phyloP scores from a whole-genome alignment of 1,284 basidiomycete genomes.

The Tilletia setariae region DNA sequence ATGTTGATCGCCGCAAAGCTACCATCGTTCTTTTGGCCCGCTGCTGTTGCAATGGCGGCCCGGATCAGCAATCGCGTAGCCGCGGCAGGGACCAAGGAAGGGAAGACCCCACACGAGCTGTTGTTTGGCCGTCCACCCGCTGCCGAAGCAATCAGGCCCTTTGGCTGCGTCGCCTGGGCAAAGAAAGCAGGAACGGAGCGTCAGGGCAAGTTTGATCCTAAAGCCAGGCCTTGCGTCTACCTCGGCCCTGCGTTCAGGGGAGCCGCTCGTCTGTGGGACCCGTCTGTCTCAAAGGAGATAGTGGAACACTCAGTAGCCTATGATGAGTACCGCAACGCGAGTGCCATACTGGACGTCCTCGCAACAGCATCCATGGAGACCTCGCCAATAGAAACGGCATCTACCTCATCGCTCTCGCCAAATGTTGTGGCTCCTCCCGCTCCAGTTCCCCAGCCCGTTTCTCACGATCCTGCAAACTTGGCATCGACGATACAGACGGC shows the following conservation, averaged over 20 bases:
- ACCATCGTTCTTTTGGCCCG: slow-evolving; percentile 10
- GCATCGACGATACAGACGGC: too few relatives aligned
- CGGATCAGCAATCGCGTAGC: slow-evolving; percentile 1
- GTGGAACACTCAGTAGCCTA: background rate
- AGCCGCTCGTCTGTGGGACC: background rate
- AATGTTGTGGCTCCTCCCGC: too few relatives aligned
- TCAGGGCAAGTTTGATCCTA: background rate
- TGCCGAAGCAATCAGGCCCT: background rate
- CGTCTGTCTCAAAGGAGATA: background rate
- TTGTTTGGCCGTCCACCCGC: background rate
- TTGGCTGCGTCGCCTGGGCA: slow-evolving; percentile 4
- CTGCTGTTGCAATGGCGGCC: background rate
- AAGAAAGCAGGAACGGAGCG: background rate
- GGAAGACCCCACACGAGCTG: background rate
- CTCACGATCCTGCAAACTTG: too few relatives aligned
- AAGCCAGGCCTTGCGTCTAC: background rate
- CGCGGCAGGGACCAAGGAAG: background rate
- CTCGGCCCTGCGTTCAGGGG: background rate
- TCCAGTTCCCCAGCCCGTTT: too few relatives aligned
- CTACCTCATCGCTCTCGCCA: too few relatives aligned
- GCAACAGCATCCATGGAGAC: too few relatives aligned
- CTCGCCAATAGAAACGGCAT: too few relatives aligned
- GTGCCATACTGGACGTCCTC: too few relatives aligned
- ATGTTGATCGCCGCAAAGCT: slow-evolving; percentile 6
- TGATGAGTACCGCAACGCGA: background rate